Evolutionary conservation across 441 rosid genomes (phyloP).

Genomic region (Pelargonium myrrhifolium): DNA sequence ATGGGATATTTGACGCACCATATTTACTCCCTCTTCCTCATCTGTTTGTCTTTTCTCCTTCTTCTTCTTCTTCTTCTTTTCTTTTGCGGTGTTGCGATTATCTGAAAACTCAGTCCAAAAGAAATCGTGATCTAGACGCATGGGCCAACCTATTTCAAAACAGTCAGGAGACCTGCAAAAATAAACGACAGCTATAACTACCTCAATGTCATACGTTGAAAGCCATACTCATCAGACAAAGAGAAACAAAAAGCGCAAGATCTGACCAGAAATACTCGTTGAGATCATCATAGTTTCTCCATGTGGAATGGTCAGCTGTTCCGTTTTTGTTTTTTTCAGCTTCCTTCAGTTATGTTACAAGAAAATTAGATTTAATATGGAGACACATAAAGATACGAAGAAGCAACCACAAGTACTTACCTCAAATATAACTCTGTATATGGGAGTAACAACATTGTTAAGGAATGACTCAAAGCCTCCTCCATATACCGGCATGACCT

Average conservation of each 20-base stretch:
- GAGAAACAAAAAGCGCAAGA: slow-evolving; percentile 13
- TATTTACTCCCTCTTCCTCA: slow-evolving; percentile 59
- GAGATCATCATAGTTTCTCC: slow-evolving; percentile 98
- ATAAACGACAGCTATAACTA: slow-evolving; percentile 17
- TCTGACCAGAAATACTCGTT: slow-evolving; percentile 90
- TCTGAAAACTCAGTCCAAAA: slow-evolving; percentile 35
- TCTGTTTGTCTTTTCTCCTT: slow-evolving; percentile 42
- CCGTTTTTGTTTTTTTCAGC: slow-evolving; percentile 73
- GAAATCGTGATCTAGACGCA: slow-evolving; percentile 70
- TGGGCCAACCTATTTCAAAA: slow-evolving; percentile 92
- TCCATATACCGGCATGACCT: slow-evolving; percentile 53
- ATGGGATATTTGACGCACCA: slow-evolving; percentile 13
- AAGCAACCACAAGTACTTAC: slow-evolving; percentile 35
- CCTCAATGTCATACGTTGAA: slow-evolving; percentile 19
- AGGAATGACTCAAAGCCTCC: slow-evolving; percentile 74
- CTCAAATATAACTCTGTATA: slow-evolving; percentile 56
- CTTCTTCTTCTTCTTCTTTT: slow-evolving; percentile 35
- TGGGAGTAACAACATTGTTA: slow-evolving; percentile 66
- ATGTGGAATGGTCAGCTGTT: slow-evolving; percentile 78
- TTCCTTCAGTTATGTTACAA: slow-evolving; percentile 52
- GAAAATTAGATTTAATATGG: slow-evolving; percentile 19
- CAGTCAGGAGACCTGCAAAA: slow-evolving; percentile 80
- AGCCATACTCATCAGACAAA: slow-evolving; percentile 14
- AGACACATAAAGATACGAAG: slow-evolving; percentile 8
- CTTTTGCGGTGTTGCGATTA: slow-evolving; percentile 26